Conservation (phyloP, 78 protist species). For the Polysphondylium violaceum region DNA sequence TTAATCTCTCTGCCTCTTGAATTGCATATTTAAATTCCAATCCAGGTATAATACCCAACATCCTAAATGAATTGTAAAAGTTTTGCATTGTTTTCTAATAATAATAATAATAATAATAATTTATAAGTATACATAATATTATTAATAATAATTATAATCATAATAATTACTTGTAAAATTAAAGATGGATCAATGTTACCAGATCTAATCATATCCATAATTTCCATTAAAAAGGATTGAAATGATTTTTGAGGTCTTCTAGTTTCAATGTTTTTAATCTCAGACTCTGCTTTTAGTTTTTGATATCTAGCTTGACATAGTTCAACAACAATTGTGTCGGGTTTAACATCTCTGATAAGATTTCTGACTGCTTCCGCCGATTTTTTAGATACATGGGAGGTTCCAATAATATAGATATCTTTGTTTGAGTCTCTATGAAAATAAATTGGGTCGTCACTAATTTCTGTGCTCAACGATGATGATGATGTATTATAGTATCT, state of each 20-base stretch:
- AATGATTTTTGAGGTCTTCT: no score
- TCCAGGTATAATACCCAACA: conserved; percentile 61
- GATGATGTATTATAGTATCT: background rate
- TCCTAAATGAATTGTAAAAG: conserved; percentile 43
- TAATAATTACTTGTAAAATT: background rate
- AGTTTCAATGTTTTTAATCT: no score
- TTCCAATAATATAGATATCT: conserved; percentile 69
- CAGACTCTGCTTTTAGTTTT: conserved; percentile 29
- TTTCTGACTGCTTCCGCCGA: conserved; percentile 36
- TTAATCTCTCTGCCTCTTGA: conserved; percentile 41
- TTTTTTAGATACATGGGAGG: conserved; percentile 32
- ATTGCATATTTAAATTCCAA: conserved; percentile 62
- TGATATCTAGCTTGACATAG: conserved; percentile 34
- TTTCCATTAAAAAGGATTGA: no score
- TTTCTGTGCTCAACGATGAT: background rate
- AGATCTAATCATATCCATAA: background rate
- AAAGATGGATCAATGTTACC: background rate
- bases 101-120: background rate
- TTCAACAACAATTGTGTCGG: conserved; percentile 48
- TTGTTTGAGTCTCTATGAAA: conserved; percentile 62
- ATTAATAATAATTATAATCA: background rate
- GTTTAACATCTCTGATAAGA: conserved; percentile 47
- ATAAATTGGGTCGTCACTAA: conserved; percentile 53
- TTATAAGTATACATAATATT: background rate
- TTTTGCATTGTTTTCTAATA: background rate